Evolutionary conservation across 2,329 filamentous ascomycete genomes (phyloP).

Genomic region (Ophiocordyceps australis): DNA sequence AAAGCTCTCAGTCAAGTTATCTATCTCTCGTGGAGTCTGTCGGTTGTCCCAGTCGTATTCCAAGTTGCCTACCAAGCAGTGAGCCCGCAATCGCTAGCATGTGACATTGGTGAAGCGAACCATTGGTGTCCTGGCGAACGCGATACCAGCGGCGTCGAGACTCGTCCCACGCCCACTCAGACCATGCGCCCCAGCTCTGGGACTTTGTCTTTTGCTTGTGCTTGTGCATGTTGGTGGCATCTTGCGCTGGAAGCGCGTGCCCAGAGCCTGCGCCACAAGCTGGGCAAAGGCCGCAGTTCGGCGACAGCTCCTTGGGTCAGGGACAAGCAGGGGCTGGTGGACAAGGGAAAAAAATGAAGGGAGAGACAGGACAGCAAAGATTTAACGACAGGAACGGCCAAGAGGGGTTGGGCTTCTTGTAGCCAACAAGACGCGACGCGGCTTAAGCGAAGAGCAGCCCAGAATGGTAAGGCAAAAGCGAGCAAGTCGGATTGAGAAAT

Average conservation of each 20-base stretch:
- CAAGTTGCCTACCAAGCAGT: conserved; percentile 3
- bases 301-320: no score
- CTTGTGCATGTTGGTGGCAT: conserved; percentile 12
- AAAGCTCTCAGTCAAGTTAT: conserved; percentile 2
- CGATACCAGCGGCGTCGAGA: conserved; percentile 6
- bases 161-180: conserved; percentile 9
- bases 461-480: no score
- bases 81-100: not conserved
- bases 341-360: no score
- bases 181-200: conserved; percentile 9
- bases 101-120: conserved; percentile 3
- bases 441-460: no score
- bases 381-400: no score
- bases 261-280: no score
- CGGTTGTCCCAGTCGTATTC: conserved; percentile 6
- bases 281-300: no score
- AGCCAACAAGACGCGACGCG: no score
- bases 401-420: no score
- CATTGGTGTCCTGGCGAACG: conserved; percentile 9
- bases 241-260: conserved; percentile 5
- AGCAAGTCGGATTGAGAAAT: no score
- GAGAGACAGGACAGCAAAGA: no score
- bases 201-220: conserved; percentile 10
- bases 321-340: no score
- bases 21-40: conserved; percentile 2